Base-by-base conservation (phyloP, 352 stramenopile genomes). In the Phytophthora europaea region DNA sequence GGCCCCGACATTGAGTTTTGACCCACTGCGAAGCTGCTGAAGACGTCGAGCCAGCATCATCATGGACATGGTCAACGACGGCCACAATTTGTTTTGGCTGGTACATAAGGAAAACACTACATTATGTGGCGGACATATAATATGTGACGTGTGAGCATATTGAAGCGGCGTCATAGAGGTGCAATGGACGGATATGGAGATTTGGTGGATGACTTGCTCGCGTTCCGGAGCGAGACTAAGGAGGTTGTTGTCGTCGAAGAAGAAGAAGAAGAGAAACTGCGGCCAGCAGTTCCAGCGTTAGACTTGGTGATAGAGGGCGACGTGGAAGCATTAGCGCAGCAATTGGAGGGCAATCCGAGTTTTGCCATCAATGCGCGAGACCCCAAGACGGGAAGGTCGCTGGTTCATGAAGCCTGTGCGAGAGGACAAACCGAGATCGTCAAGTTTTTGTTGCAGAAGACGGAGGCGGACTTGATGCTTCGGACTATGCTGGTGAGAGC, bases 371-470 rank as follows among this genome's bases (percentile, higher is more conserved):
- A 93, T 45, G 55, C 64, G 15, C 72, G 88, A 7, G 59, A 79
- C 48, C 53, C 71, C 0, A 58, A 52, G 1, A 84, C 66, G 3
- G 86, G 88, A 4, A 80, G 88, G 13, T 74, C 84, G 1, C 33
- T 94, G n/a, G 63, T 94, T 10, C 88, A 94, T 66, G 80, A 94
- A 70, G 83, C 84, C 0, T 89, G 83, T 26, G 81, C 81, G 0
- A 70, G 85, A 34, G 86, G 84, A 10, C 56, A 85, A 0, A 78
- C 84, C 13, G 75, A 92, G 6, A 45, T 87, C 6, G 84, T 86
- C 15, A 89, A 92, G 67, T 38, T 93, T 0, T 53, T 94, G 0
- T 33, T 94, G 16, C 61, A 87, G 31, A 60, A 81, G 8, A 83
- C 80, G 0, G 61, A 87, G 0, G 76, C 73, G 8, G 85, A 90